Percentiles rank a stretch among this genome's conserved stretches.
Conservation (phyloP, 176 grass and related monocot species). For the Musa beccarii region DNA sequence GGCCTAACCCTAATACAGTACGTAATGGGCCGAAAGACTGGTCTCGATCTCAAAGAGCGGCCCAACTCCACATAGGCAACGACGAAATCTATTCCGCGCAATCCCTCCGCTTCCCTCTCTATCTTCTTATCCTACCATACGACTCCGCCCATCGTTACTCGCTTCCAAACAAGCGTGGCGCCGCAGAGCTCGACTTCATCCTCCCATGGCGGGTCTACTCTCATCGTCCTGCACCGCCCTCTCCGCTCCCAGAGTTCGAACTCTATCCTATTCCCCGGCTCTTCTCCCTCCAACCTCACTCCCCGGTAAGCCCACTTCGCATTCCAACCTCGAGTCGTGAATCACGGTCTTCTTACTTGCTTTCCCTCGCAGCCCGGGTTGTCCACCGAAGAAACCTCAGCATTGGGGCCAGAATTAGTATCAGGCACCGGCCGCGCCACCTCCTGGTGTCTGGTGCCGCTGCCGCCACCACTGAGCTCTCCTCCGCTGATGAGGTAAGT, state of each 20-base stretch:
- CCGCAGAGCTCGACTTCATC: background rate
- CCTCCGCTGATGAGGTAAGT: slow-evolving; percentile 34
- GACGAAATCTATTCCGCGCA: background rate
- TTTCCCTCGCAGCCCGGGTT: background rate
- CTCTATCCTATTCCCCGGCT: background rate
- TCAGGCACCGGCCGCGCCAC: slow-evolving; percentile 28
- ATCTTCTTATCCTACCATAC: background rate
- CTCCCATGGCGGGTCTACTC: background rate
- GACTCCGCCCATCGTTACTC: background rate
- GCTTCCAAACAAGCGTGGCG: no score
- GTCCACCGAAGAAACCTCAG: background rate
- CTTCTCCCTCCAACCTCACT: background rate
- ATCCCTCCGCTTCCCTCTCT: background rate
- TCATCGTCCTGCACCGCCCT: background rate
- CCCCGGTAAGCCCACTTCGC: background rate
- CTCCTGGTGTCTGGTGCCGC: slow-evolving; percentile 52
- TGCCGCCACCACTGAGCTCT: slow-evolving; percentile 35
- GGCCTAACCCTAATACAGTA: no score
- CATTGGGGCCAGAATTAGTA: background rate
- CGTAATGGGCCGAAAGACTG: no score
- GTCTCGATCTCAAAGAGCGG: no score
- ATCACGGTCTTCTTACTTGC: background rate
- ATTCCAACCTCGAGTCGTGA: no score
- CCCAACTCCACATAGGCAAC: background rate
- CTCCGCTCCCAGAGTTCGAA: no score